These are phyloP conservation scores for Macroventuria anomochaeta DNA, from an alignment of 2,329 filamentous ascomycete genomes.

Conservation along the genomic window DNA sequence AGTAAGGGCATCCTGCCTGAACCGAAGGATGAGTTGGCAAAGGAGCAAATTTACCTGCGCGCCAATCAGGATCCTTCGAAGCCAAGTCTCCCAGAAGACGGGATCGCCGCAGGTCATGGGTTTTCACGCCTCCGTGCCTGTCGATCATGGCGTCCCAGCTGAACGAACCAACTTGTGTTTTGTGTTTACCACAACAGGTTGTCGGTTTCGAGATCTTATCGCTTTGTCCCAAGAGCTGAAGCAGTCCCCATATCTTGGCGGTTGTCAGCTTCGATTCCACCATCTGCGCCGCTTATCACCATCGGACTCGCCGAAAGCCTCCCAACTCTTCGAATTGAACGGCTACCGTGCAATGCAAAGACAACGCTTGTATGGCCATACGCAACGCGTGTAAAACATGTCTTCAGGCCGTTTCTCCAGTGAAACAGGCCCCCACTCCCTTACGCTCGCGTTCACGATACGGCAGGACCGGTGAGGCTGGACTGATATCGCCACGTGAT, in stretches of 20 bases:
- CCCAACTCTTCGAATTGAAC: background rate
- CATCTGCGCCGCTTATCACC: background rate
- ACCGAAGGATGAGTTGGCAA: background rate
- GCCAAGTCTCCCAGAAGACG: slow-evolving; percentile 23
- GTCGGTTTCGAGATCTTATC: background rate
- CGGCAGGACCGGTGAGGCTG: background rate
- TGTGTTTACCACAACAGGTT: background rate
- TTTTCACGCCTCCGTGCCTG: slow-evolving; percentile 28
- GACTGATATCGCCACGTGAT: slow-evolving; percentile 1
- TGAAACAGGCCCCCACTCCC: background rate
- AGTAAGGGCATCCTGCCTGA: background rate
- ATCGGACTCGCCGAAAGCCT: slow-evolving; percentile 3
- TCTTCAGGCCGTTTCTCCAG: no score
- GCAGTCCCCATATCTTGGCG: background rate
- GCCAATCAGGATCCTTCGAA: slow-evolving; percentile 22
- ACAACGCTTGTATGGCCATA: no score
- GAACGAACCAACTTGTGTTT: slow-evolving; percentile 15
- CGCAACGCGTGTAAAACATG: no score
- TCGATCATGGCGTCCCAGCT: slow-evolving; percentile 24
- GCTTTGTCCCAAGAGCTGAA: background rate
- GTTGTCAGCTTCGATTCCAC: background rate
- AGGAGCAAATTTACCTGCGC: slow-evolving; percentile 26
- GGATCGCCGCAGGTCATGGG: slow-evolving; percentile 21
- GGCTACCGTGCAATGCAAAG: background rate
- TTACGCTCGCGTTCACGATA: background rate